Evolutionary conservation across 2,329 filamentous ascomycete species (phyloP).

Genomic region (Colletotrichum tropicicola): DNA sequence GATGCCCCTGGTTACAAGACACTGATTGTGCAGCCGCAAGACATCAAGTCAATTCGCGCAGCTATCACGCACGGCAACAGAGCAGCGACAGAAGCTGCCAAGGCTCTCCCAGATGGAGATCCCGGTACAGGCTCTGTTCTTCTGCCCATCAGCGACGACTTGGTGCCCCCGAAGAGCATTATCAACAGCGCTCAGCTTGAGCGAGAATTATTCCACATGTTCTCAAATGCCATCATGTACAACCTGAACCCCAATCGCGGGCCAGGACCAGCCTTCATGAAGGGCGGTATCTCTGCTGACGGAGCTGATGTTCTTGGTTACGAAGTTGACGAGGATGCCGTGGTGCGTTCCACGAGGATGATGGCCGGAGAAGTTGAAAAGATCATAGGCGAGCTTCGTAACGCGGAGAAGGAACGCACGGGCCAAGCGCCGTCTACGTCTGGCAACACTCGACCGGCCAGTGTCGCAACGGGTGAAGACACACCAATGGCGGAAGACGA

Average conservation of each 20-base stretch:
- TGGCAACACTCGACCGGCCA: slow-evolving; percentile 42
- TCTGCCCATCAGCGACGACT: slow-evolving; percentile 77
- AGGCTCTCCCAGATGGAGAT: slow-evolving; percentile 68
- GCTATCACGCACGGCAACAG: slow-evolving; percentile 79
- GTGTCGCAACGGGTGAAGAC: slow-evolving; percentile 51
- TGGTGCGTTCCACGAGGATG: slow-evolving; percentile 86
- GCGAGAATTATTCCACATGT: slow-evolving; percentile 94
- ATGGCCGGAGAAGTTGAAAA: slow-evolving; percentile 92
- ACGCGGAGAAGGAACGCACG: slow-evolving; percentile 69
- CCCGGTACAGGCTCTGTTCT: slow-evolving; percentile 65
- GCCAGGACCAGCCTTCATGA: slow-evolving; percentile 69
- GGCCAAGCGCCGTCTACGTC: slow-evolving; percentile 43
- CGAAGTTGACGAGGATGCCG: slow-evolving; percentile 81
- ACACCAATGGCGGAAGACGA: slow-evolving; percentile 55
- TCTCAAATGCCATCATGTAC: slow-evolving; percentile 98
- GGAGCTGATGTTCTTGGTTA: slow-evolving; percentile 64
- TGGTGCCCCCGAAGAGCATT: slow-evolving; percentile 87
- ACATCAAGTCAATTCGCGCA: slow-evolving; percentile 80
- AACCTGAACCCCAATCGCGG: slow-evolving; percentile 84
- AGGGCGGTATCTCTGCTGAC: slow-evolving; percentile 43
- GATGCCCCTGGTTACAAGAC: slow-evolving; percentile 81
- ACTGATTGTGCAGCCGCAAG: slow-evolving; percentile 78
- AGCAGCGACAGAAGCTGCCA: slow-evolving; percentile 68
- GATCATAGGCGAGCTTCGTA: slow-evolving; percentile 78
- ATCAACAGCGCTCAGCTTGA: slow-evolving; percentile 94